Evolutionary conservation across 2,329 filamentous ascomycete genomes (phyloP).

Genomic region (Ciborinia camelliae): DNA sequence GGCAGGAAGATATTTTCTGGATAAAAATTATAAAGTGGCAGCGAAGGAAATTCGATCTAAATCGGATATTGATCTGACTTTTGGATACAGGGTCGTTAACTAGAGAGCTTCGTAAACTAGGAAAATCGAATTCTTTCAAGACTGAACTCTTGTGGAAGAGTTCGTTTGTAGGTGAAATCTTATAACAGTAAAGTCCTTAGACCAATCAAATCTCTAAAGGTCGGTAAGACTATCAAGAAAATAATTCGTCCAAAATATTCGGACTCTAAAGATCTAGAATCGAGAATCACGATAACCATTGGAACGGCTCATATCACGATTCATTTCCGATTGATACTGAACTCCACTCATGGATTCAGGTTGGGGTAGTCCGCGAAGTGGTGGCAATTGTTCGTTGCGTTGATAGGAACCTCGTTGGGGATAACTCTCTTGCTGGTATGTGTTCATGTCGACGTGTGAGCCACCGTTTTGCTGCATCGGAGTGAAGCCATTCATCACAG

Average conservation of each 20-base stretch:
- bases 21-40: background rate
- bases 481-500: conserved; percentile 22
- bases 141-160: background rate
- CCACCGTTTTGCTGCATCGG: conserved; percentile 13
- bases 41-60: background rate
- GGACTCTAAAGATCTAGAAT: conserved; percentile 4
- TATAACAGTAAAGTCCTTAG: background rate
- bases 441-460: conserved; percentile 18
- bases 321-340: conserved; percentile 46
- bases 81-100: background rate
- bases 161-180: background rate
- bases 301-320: conserved; percentile 4
- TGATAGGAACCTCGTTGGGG: conserved; percentile 8
- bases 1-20: background rate
- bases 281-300: conserved; percentile 17
- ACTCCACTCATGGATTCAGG: conserved; percentile 65
- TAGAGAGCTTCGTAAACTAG: background rate
- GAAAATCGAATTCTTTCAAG: background rate
- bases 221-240: background rate
- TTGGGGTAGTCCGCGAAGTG: conserved; percentile 23
- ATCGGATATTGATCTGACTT: background rate
- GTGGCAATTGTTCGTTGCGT: conserved; percentile 38
- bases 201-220: background rate
- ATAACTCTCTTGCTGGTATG: conserved; percentile 14
- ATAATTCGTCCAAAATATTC: background rate